Conservation (phyloP, 805 yeast species). For the Naumovozyma baii region DNA sequence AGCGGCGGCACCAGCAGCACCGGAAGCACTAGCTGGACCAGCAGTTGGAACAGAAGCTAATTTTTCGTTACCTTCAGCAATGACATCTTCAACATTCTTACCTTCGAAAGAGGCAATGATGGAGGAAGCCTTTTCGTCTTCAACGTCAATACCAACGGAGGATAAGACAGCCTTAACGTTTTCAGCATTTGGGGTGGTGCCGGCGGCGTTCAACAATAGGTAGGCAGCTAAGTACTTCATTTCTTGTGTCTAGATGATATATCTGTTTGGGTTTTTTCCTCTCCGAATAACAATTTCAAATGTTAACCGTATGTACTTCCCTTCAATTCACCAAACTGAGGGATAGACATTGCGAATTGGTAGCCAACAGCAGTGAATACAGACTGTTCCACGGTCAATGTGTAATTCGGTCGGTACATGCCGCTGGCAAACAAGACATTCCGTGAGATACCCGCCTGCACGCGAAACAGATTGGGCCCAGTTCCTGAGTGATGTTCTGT, state of each 20-base stretch:
- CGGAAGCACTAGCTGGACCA: constrained; percentile 74
- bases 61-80: constrained; percentile 91
- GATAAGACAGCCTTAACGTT: constrained; percentile 82
- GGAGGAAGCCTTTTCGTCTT: constrained; percentile 72
- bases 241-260: constrained; percentile 11
- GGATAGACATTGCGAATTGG: too few relatives aligned
- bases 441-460: too few relatives aligned
- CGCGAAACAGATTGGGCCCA: too few relatives aligned
- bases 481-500: too few relatives aligned
- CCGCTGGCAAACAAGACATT: too few relatives aligned
- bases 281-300: neutral
- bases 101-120: constrained; percentile 86
- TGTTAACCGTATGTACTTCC: too few relatives aligned
- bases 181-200: constrained; percentile 88
- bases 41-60: constrained; percentile 97
- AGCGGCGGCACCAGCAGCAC: constrained; percentile 39
- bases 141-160: constrained; percentile 94
- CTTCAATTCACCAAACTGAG: too few relatives aligned
- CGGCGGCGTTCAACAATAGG: constrained; percentile 95
- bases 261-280: neutral
- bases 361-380: too few relatives aligned
- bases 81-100: constrained; percentile 80
- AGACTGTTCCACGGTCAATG: too few relatives aligned
- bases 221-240: constrained; percentile 99
- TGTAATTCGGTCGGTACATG: too few relatives aligned